Percentiles rank a stretch among this genome's conserved stretches.
phyloP scores from a whole-genome alignment of 176 grass and related monocot genomes.

The Saccharum spontaneum region DNA sequence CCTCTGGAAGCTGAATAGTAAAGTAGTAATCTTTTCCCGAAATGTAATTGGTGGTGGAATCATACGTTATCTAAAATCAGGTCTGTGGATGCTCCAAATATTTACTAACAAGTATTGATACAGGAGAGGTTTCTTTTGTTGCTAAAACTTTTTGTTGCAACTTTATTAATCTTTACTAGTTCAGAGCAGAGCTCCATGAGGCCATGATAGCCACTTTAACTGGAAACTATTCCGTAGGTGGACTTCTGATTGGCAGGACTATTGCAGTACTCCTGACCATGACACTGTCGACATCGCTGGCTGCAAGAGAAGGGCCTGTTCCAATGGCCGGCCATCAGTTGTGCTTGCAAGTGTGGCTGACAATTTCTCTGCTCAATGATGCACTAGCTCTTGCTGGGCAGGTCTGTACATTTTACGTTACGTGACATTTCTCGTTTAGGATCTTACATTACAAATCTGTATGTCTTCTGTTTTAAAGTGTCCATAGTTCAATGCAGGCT shows the following conservation, averaged over 20 bases:
- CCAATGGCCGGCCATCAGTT: conserved; percentile 86
- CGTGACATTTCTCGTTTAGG: not conserved
- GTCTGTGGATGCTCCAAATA: conserved; percentile 26
- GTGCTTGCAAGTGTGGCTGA: conserved; percentile 88
- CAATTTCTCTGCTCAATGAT: conserved; percentile 86
- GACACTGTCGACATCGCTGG: conserved; percentile 75
- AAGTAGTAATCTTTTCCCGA: conserved; percentile 60
- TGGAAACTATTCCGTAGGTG: conserved; percentile 49
- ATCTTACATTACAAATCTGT: not conserved
- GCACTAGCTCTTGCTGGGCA: conserved; percentile 86
- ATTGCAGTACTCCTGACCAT: conserved; percentile 65
- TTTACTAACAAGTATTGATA: not conserved
- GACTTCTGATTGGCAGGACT: conserved; percentile 71
- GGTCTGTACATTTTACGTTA: conserved; percentile 39
- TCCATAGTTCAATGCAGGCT: conserved; percentile 46
- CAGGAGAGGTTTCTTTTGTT: not conserved
- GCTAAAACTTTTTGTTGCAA: not conserved
- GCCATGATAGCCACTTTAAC: not conserved
- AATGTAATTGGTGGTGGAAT: conserved; percentile 49
- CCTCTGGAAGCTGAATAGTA: conserved; percentile 76
- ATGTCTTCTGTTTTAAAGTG: conserved; percentile 15
- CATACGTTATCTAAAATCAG: conserved; percentile 83
- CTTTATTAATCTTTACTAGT: not conserved
- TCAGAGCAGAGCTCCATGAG: no score
- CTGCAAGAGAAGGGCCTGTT: conserved; percentile 74